Evolutionary conservation across 2,329 filamentous ascomycete genomes (phyloP).

Genomic region (Orbilia brochopaga): DNA sequence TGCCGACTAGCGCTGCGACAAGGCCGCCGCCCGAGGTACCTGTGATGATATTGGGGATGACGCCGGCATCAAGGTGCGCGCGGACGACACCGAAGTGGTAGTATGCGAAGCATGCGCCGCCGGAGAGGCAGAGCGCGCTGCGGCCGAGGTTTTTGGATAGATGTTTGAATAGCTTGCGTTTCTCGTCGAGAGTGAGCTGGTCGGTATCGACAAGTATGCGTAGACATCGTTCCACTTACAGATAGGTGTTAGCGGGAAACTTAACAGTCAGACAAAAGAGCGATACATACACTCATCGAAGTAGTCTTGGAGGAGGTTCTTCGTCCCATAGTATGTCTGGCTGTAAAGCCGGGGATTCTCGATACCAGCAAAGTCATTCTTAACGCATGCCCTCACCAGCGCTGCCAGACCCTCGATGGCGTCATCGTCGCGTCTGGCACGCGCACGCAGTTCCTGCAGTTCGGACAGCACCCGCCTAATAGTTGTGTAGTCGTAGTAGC

Average conservation of each 20-base stretch:
- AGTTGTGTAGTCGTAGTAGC: constrained; percentile 87
- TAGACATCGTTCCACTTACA: constrained; percentile 68
- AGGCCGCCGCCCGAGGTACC: constrained; percentile 94
- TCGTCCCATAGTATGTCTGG: constrained; percentile 98
- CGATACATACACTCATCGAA: constrained; percentile 73
- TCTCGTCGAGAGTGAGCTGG: constrained; percentile 73
- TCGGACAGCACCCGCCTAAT: constrained; percentile 78
- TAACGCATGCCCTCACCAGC: constrained; percentile 86
- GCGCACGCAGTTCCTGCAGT: constrained; percentile 68
- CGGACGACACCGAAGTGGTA: constrained; percentile 95
- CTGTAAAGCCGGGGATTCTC: constrained; percentile 95
- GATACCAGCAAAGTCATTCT: constrained; percentile 95
- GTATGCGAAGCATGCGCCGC: constrained; percentile 84
- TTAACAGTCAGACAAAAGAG: background rate
- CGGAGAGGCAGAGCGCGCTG: constrained; percentile 89
- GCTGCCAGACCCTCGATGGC: constrained; percentile 76
- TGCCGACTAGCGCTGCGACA: constrained; percentile 83
- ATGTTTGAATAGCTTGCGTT: constrained; percentile 82
- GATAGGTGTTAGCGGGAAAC: constrained; percentile 14
- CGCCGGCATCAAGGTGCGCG: constrained; percentile 81
- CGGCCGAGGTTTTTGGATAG: constrained; percentile 88
- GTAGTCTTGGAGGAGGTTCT: constrained; percentile 87
- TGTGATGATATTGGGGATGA: constrained; percentile 91
- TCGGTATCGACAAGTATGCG: constrained; percentile 72
- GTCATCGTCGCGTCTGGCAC: constrained; percentile 64